A percentile compares a stretch with the other conserved stretches of the same genome.
Conservation (phyloP, 192 early-diverging fungal genomes). For the Backusella parvicylindrica region DNA sequence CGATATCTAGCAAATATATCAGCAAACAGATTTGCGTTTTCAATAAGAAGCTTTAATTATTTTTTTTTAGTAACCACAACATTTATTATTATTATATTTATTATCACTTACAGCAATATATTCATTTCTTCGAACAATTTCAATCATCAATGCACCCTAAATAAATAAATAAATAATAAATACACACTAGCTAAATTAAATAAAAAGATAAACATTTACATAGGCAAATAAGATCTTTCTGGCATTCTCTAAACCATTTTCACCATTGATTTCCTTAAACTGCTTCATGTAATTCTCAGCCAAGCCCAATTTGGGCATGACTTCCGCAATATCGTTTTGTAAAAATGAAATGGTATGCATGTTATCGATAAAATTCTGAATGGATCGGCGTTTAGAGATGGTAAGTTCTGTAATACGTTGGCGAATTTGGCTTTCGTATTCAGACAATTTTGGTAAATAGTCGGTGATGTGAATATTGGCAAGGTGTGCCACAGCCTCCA, state of each 20-base stretch:
- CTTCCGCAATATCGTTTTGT: conserved; percentile 25
- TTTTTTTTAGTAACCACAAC: background rate
- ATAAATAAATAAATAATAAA: conserved; percentile 1
- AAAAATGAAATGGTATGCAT: conserved; percentile 28
- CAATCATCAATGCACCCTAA: conserved; percentile 40
- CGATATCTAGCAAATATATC: conserved; percentile 19
- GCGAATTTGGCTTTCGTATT: conserved; percentile 19
- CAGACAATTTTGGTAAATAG: conserved; percentile 32
- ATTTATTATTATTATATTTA: background rate
- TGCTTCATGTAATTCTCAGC: conserved; percentile 6
- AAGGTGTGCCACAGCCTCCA: conserved; percentile 46
- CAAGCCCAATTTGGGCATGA: conserved; percentile 11
- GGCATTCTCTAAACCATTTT: conserved; percentile 35
- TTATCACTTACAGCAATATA: conserved; percentile 40
- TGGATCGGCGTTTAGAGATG: conserved; percentile 14
- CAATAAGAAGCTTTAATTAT: conserved; percentile 13
- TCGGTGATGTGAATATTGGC: conserved; percentile 43
- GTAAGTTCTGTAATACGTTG: conserved; percentile 3
- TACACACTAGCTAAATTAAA: too few species aligned
- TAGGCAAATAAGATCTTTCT: conserved; percentile 47
- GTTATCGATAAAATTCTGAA: conserved; percentile 16
- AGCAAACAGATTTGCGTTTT: conserved; percentile 23
- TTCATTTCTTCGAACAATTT: conserved; percentile 51
- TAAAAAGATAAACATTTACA: conserved; percentile 23
- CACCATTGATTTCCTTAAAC: conserved; percentile 29